Percentiles rank a stretch among this genome's conserved stretches.
phyloP scores from a whole-genome alignment of 2,329 filamentous ascomycete species.

The Cordyceps cicadae region DNA sequence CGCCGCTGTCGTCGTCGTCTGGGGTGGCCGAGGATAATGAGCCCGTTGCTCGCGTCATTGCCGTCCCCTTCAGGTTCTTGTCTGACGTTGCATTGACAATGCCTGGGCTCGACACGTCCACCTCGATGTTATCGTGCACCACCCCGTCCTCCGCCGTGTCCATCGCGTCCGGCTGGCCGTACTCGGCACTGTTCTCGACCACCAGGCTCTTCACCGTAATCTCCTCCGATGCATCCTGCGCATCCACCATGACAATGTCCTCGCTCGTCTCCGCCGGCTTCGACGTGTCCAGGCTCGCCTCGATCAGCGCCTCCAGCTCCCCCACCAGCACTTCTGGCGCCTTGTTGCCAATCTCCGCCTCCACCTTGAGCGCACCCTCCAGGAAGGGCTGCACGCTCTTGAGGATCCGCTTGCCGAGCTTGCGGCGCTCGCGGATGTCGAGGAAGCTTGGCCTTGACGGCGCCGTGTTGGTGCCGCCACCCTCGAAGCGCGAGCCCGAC shows the following conservation, averaged over 20 bases:
- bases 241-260: constrained; percentile 45
- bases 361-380: constrained; percentile 67
- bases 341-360: constrained; percentile 70
- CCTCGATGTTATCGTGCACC: constrained; percentile 35
- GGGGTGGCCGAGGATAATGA: constrained; percentile 34
- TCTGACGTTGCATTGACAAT: constrained; percentile 17
- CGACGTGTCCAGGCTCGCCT: constrained; percentile 53
- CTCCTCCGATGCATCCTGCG: constrained; percentile 36
- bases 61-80: constrained; percentile 19
- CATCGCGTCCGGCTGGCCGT: constrained; percentile 27
- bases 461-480: constrained; percentile 36
- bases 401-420: constrained; percentile 81
- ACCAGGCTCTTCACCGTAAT: constrained; percentile 36
- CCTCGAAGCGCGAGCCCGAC: constrained; percentile 18
- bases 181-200: constrained; percentile 17
- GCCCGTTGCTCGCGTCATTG: constrained; percentile 20
- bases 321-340: constrained; percentile 61
- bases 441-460: constrained; percentile 43
- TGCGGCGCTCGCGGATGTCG: constrained; percentile 74
- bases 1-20: constrained; percentile 26
- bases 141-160: constrained; percentile 30
- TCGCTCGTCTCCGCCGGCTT: constrained; percentile 28
- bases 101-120: constrained; percentile 33
- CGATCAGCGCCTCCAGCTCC: constrained; percentile 66
- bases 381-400: constrained; percentile 72